phyloP scores from a whole-genome alignment of 495 filamentous ascomycete genomes.

The Penicillium canescens region DNA sequence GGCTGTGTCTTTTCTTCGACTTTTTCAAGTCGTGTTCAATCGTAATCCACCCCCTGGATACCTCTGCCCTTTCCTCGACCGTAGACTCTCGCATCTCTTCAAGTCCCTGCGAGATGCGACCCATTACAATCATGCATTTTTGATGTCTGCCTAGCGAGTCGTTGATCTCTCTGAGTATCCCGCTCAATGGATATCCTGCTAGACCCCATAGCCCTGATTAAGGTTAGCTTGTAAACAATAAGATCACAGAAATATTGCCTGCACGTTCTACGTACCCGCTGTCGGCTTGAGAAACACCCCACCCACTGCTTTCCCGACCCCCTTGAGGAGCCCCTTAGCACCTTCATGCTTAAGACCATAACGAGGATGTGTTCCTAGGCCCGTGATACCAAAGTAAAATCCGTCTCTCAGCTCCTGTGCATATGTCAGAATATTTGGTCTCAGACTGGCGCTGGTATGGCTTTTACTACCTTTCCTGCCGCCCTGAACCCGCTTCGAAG shows the following conservation, averaged over 20 bases:
- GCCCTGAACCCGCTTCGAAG: constrained; percentile 68
- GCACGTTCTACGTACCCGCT: constrained; percentile 49
- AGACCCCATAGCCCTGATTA: constrained; percentile 56
- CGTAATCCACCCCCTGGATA: background rate
- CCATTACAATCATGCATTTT: constrained; percentile 1
- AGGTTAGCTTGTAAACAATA: constrained; percentile 17
- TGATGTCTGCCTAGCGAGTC: constrained; percentile 44
- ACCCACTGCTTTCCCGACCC: constrained; percentile 73
- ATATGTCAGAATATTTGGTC: constrained; percentile 8
- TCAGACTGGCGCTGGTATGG: background rate
- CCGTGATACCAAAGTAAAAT: constrained; percentile 70
- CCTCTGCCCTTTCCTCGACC: constrained; percentile 3
- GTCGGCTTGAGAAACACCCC: constrained; percentile 69
- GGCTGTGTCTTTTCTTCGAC: background rate
- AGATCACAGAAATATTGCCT: background rate
- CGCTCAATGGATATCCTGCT: constrained; percentile 73
- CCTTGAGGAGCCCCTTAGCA: constrained; percentile 68
- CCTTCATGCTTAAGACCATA: constrained; percentile 69
- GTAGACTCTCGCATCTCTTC: constrained; percentile 47
- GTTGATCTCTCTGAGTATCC: constrained; percentile 71
- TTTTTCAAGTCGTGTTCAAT: constrained; percentile 4
- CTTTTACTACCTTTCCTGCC: constrained; percentile 55
- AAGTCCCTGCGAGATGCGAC: constrained; percentile 69
- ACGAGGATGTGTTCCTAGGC: constrained; percentile 68
- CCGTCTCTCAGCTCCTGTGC: constrained; percentile 62